Percentiles rank a stretch among this genome's conserved stretches.
Conservation (phyloP, 2,329 filamentous ascomycete genomes). For the Calonectria pseudoreteaudii region DNA sequence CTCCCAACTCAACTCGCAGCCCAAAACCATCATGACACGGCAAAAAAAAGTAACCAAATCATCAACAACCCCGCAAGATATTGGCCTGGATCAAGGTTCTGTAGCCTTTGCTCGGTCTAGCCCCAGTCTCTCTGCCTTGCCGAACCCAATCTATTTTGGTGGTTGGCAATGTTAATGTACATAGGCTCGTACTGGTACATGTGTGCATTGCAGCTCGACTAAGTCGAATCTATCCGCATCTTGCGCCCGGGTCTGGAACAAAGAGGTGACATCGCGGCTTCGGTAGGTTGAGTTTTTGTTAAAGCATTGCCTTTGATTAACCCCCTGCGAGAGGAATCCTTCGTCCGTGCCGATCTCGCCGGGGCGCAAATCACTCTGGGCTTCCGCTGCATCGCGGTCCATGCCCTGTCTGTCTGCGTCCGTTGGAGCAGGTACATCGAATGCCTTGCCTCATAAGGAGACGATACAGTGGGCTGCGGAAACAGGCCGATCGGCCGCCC, state of each 20-base stretch:
- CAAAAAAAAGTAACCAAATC: not conserved
- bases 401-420: not conserved
- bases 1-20: not conserved
- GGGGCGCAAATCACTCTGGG: conserved; percentile 28
- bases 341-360: conserved; percentile 34
- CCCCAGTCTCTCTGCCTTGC: not conserved
- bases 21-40: conserved; percentile 14
- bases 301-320: conserved; percentile 12
- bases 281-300: conserved; percentile 17
- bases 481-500: conserved; percentile 38
- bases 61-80: conserved; percentile 20
- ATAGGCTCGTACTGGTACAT: not conserved
- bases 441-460: conserved; percentile 4
- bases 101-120: conserved; percentile 17
- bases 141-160: conserved; percentile 18
- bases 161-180: conserved; percentile 4
- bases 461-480: conserved; percentile 28
- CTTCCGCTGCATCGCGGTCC: not conserved
- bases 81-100: conserved; percentile 15
- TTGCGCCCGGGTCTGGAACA: conserved; percentile 21
- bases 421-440: not conserved
- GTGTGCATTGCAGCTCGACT: not conserved
- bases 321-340: conserved; percentile 28
- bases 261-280: conserved; percentile 22
- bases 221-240: conserved; percentile 12